Conservation (phyloP, 1,284 basidiomycete species). For the Malassezia japonica region DNA sequence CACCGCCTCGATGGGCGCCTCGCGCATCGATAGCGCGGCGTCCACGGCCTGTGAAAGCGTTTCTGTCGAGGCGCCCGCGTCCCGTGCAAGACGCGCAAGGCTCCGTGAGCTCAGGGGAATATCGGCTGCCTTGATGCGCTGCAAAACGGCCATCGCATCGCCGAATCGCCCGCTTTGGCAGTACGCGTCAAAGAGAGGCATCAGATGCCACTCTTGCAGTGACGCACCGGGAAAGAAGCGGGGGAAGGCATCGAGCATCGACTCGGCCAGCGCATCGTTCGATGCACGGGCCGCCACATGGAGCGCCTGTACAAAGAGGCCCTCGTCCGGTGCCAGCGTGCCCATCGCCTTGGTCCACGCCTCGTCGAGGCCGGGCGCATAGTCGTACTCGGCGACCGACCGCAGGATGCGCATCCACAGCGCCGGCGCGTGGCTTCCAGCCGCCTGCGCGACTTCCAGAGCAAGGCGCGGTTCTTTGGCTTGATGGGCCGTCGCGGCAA, state of each 20-base stretch:
- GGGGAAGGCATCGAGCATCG: conserved; percentile 16
- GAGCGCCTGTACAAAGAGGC: conserved; percentile 22
- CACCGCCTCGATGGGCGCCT: background rate
- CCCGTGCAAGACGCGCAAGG: no score
- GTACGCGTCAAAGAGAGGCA: conserved; percentile 30
- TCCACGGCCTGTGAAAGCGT: no score
- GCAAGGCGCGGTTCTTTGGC: conserved; percentile 24
- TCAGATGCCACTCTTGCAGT: conserved; percentile 30
- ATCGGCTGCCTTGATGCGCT: no score
- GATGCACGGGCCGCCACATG: conserved; percentile 25
- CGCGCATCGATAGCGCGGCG: no score
- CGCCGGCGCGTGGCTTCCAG: conserved; percentile 14
- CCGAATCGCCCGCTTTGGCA: conserved; percentile 20
- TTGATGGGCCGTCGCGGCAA: conserved; percentile 19
- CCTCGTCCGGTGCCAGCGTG: conserved; percentile 26
- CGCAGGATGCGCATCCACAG: conserved; percentile 33
- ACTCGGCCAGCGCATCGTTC: conserved; percentile 16
- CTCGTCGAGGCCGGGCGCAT: conserved; percentile 25
- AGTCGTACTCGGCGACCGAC: conserved; percentile 24
- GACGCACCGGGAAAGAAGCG: conserved; percentile 4
- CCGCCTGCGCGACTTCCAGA: conserved; percentile 22
- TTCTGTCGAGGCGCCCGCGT: no score
- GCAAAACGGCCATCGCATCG: conserved; percentile 20
- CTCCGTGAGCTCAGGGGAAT: no score
- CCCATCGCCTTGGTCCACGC: conserved; percentile 27